Conservation (phyloP, 139 green algal species). For the Chlamydomonas sp. region DNA sequence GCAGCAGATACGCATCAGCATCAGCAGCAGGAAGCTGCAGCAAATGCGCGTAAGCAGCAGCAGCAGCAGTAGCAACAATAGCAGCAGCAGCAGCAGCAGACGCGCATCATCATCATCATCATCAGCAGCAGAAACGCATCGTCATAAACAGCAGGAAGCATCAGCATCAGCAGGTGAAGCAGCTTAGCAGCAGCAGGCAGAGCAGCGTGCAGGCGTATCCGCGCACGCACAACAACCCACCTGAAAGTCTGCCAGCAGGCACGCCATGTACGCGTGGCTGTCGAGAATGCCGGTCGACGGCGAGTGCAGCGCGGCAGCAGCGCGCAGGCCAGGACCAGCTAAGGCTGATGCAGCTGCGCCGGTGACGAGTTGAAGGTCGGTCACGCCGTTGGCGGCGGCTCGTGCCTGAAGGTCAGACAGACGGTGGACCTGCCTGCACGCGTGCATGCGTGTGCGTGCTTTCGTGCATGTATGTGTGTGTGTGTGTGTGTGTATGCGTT, state of each 20-base stretch:
- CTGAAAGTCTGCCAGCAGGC: conserved; percentile 50
- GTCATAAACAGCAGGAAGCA: too few species aligned
- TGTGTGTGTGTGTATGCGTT: conserved; percentile 11
- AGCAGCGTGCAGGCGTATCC: too few species aligned
- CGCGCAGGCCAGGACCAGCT: conserved; percentile 62
- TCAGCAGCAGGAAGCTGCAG: too few species aligned
- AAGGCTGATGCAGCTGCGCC: conserved; percentile 31
- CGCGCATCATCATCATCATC: too few species aligned
- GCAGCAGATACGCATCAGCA: too few species aligned
- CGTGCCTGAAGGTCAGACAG: conserved; percentile 18
- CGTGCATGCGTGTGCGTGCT: conserved; percentile 7
- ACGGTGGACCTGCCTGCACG: conserved; percentile 4
- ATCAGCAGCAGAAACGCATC: too few species aligned
- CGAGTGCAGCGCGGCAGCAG: conserved; percentile 61
- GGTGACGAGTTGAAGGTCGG: conserved; percentile 56
- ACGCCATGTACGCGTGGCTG: conserved; percentile 68
- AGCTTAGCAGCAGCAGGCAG: too few species aligned
- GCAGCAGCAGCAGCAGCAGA: too few species aligned
- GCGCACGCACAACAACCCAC: too few species aligned
- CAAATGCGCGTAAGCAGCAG: too few species aligned
- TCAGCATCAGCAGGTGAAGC: too few species aligned
- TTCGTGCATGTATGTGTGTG: background rate
- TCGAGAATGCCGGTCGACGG: conserved; percentile 78
- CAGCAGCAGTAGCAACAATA: too few species aligned
- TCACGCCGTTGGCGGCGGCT: conserved; percentile 53